These are phyloP conservation scores for Cyclotella kingstonii DNA, from an alignment of 108 stramenopile genomes.

Conservation along the genomic window DNA sequence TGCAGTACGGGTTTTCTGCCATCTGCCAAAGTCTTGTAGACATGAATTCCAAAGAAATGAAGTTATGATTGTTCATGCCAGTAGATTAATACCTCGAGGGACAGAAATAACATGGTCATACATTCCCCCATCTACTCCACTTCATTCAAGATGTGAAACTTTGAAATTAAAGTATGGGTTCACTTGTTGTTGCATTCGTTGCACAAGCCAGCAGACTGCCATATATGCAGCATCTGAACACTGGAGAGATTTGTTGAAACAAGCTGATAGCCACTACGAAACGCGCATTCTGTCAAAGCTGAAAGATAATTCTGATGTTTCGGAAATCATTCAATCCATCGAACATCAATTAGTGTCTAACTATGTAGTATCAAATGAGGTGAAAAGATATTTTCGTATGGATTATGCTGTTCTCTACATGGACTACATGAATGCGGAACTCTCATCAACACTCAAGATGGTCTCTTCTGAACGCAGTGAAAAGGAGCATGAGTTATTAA, in stretches of 20 bases:
- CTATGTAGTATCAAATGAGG: slow-evolving; percentile 37
- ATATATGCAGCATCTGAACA: neutral
- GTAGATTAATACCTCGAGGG: slow-evolving; percentile 43
- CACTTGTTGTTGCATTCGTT: slow-evolving; percentile 58
- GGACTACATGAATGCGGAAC: slow-evolving; percentile 54
- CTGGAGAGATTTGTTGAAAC: slow-evolving; percentile 4
- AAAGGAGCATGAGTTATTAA: slow-evolving; percentile 25
- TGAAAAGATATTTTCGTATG: slow-evolving; percentile 46
- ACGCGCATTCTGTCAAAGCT: neutral
- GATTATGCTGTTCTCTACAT: slow-evolving; percentile 55
- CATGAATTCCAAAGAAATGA: slow-evolving; percentile 21
- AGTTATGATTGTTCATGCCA: slow-evolving; percentile 74
- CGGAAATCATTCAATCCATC: slow-evolving; percentile 10
- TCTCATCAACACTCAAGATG: slow-evolving; percentile 5
- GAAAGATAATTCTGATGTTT: neutral
- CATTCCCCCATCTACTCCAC: slow-evolving; percentile 58
- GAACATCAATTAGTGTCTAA: slow-evolving; percentile 21
- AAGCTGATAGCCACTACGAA: slow-evolving; percentile 8
- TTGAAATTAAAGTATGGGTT: slow-evolving; percentile 58
- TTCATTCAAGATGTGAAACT: slow-evolving; percentile 35
- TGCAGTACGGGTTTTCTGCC: slow-evolving; percentile 66
- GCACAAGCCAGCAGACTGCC: slow-evolving; percentile 39
- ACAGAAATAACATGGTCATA: slow-evolving; percentile 79
- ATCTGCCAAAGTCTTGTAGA: slow-evolving; percentile 5
- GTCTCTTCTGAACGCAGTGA: neutral